Evolutionary conservation across 805 yeast species (phyloP).

Genomic region (Wickerhamiella siamensis): DNA sequence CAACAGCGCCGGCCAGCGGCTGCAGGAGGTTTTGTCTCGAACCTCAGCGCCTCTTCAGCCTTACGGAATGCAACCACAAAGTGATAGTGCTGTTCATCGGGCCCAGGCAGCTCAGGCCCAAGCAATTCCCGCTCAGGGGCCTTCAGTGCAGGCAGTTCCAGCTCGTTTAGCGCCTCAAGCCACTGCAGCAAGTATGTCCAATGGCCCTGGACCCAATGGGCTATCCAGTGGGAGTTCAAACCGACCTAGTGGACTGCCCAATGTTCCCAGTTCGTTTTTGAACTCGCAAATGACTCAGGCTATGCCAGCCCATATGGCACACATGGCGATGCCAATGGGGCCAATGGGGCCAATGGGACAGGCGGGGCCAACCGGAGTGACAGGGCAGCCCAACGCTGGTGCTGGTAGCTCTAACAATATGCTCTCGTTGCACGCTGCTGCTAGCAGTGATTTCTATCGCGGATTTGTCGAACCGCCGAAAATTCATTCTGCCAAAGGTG

Average conservation of each 20-base stretch:
- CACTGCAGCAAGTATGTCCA: slow-evolving; percentile 1
- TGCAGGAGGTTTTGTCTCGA: not conserved
- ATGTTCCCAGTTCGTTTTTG: too few relatives aligned
- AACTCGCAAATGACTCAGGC: too few relatives aligned
- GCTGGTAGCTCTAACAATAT: too few relatives aligned
- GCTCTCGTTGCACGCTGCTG: not conserved
- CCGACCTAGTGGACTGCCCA: too few relatives aligned
- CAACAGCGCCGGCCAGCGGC: not conserved
- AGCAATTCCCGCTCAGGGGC: not conserved
- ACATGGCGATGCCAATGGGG: not conserved
- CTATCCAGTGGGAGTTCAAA: too few relatives aligned
- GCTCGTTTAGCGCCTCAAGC: slow-evolving; percentile 5
- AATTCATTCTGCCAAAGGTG: not conserved
- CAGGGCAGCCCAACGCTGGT: slow-evolving; percentile 35
- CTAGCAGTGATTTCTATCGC: slow-evolving; percentile 2
- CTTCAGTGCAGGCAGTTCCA: not conserved
- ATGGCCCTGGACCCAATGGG: too few relatives aligned
- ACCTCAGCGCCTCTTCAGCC: not conserved
- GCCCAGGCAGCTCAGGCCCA: not conserved
- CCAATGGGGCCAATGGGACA: too few relatives aligned
- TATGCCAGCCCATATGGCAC: slow-evolving; percentile 1
- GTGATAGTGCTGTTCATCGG: too few relatives aligned
- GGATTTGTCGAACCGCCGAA: slow-evolving; percentile 1
- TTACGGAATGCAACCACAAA: too few relatives aligned
- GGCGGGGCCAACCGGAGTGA: not conserved